phyloP scores from a whole-genome alignment of 192 early-diverging fungal genomes.

The Coemansia sp. region DNA sequence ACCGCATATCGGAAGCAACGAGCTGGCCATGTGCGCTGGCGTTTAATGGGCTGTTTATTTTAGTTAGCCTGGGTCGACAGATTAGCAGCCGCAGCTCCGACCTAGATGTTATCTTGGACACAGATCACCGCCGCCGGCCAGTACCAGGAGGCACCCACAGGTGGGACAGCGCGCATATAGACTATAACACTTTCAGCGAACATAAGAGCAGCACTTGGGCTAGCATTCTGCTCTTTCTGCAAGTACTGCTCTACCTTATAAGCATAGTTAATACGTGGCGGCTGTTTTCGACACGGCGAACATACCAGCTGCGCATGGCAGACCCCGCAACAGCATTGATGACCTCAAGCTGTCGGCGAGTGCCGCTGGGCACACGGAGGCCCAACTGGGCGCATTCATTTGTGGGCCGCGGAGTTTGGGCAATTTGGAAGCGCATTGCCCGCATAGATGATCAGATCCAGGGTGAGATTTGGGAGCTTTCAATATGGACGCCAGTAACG shows the following conservation, averaged over 20 bases:
- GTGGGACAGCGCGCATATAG: slow-evolving; percentile 12
- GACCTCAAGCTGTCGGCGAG: slow-evolving; percentile 35
- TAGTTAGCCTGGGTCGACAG: slow-evolving; percentile 29
- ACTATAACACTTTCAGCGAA: neutral
- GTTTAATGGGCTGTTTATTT: slow-evolving; percentile 40
- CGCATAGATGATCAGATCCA: slow-evolving; percentile 38
- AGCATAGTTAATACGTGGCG: slow-evolving; percentile 44
- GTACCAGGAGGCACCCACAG: slow-evolving; percentile 1
- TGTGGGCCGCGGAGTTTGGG: slow-evolving; percentile 30
- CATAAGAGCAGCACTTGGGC: slow-evolving; percentile 11
- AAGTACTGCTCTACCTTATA: slow-evolving; percentile 24
- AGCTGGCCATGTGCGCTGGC: slow-evolving; percentile 52
- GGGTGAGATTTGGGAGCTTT: slow-evolving; percentile 54
- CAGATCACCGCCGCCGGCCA: slow-evolving; percentile 17
- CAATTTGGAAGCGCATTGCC: slow-evolving; percentile 34
- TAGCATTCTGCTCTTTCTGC: slow-evolving; percentile 23
- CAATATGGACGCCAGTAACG: slow-evolving; percentile 50
- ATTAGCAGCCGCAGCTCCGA: slow-evolving; percentile 13
- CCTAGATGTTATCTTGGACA: slow-evolving; percentile 24
- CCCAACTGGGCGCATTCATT: slow-evolving; percentile 41
- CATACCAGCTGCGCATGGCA: slow-evolving; percentile 47
- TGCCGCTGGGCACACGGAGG: slow-evolving; percentile 32
- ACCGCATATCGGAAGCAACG: slow-evolving; percentile 38
- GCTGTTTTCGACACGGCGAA: slow-evolving; percentile 29
- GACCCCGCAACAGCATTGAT: slow-evolving; percentile 14